Evolutionary conservation across 345 rosid species (phyloP), one percentile per base, ranked within the genome.

Genomic region (Psidium friedrichsthalianum): DNA sequence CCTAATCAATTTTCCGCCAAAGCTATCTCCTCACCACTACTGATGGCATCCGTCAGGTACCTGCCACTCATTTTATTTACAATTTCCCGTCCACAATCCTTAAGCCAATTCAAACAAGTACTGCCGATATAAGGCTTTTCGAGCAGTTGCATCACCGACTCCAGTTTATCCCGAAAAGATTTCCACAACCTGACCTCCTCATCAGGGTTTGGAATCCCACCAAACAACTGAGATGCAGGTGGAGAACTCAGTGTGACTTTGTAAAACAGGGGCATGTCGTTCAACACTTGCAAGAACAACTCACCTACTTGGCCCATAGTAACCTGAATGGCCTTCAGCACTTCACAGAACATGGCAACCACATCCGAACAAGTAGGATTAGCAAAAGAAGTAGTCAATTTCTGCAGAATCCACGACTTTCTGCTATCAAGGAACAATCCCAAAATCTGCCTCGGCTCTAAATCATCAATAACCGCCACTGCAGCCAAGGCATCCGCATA

Each of bases 171-270:
- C 90, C 99, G 92, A 85, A 95, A 95, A 4, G 89, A 91, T 83
- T 91, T 95, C 99, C 99, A 97, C 94, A 95, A 86, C 85, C 91
- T 93, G 84, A 97, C 91, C 94, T 97, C 99, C 88, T 94, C 96
- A 55, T 95, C 98, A 0, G 98, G 99, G 89, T 94, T 93, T 8
- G 99, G 99, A 86, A 97, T 97, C 83, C 99, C 99, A 57, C 99
- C 99, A 36, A 94, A 96, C 92, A 97, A 83, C 84, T 97, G 99
- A 51, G 98, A 96, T 40, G 95, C 97, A 42, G 99, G 99, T 56
- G 99, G 99, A 20, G 98, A 93, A 84, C 91, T 92, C 90, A 97
- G 90, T 83, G 95, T 89, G 82, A 96, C 92, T 85, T 95, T 95
- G 88, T 97, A 97, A 90, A 96, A 97, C 82, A 94, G 85, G 58